Evolutionary conservation across 371 early-diverging fungal genomes (phyloP).

Genomic region (Mortierella sp.): DNA sequence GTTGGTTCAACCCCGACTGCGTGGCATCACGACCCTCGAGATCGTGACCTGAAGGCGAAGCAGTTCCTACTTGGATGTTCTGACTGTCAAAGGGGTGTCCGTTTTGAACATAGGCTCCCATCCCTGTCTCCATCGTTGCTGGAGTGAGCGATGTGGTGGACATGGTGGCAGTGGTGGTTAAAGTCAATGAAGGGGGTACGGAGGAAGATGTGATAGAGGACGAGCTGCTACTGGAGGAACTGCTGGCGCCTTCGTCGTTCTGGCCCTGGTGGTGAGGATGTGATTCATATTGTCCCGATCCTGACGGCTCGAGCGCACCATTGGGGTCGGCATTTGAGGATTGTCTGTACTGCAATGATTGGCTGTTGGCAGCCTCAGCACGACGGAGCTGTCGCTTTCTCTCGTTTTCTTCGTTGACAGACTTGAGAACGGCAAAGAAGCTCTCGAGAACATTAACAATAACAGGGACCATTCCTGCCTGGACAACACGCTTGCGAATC

Average conservation of each 20-base stretch:
- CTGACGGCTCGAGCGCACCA: too few species aligned
- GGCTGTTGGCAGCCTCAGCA: slow-evolving; percentile 14
- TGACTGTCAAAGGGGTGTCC: too few species aligned
- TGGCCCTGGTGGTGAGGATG: slow-evolving; percentile 6
- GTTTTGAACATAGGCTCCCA: slow-evolving; percentile 1
- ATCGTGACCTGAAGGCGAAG: too few species aligned
- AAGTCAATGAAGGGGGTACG: neutral
- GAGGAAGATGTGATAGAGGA: neutral
- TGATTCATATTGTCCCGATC: slow-evolving; percentile 8
- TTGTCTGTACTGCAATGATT: slow-evolving; percentile 6
- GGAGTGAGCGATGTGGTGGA: neutral
- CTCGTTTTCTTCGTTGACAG: slow-evolving; percentile 70
- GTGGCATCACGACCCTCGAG: neutral
- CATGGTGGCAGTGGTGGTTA: neutral
- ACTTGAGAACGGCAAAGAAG: slow-evolving; percentile 67
- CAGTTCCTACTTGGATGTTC: too few species aligned
- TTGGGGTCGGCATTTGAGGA: slow-evolving; percentile 21
- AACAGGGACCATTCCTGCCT: slow-evolving; percentile 84
- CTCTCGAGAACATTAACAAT: slow-evolving; percentile 82
- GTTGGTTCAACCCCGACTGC: slow-evolving; percentile 6
- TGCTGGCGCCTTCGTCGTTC: slow-evolving; percentile 4
- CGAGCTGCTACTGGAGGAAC: neutral
- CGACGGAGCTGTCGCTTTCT: slow-evolving; percentile 57
- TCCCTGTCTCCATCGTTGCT: slow-evolving; percentile 25
- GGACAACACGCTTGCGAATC: slow-evolving; percentile 84